Base-by-base conservation (phyloP, 345 rosid genomes). In the Lepidium didymum region DNA sequence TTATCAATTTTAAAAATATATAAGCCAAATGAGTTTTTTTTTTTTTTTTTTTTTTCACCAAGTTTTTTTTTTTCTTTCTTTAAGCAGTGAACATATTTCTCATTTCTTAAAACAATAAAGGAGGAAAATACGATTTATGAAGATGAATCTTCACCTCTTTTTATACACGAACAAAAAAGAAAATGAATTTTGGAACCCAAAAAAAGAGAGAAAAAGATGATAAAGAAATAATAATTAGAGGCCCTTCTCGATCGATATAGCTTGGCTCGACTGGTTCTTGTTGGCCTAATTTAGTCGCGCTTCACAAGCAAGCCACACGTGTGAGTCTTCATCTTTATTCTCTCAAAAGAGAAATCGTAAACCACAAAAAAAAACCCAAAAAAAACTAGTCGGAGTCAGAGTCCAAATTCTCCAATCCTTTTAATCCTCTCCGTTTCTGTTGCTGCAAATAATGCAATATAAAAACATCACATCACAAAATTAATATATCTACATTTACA, bases 321-420 rank as follows among this genome's bases (percentile, higher is more conserved):
- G 69, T 68, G 64, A 59, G 14, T 18, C 64, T 12, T 44, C 54
- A 10, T 49, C 29, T 7, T 15, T 47, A 14, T 29, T 15, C 3
- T 38, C 27, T 69, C n/a, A 5, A 56, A 11, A 27, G 59, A 56
- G 67, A 40, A 15, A 50, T 57, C 18, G 18, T 29, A 54, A 37
- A 13, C 46, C 34, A 56, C 51, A 51, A 34, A 33, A 42, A 3
- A 35, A 23, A 3, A 59, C 29, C 8, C 9, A 57, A 27, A 1
- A 12, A 53, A 41, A 49, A 18, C 56, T 80, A 82, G 23, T 86
- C 86, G 0, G 92, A 86, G 59, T 86, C 89, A 68, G 81, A 79
- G 25, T 82, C 92, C 83, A 84, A 33, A 80, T 80, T 75, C 77
- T 84, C 87, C 86, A 84, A 67, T 19, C 89, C 92, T 73, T 86